A percentile compares a stretch with the other conserved stretches of the same genome.
Evolutionary conservation across 495 filamentous ascomycete species (phyloP).

Genomic region (Penicillium subrubescens): DNA sequence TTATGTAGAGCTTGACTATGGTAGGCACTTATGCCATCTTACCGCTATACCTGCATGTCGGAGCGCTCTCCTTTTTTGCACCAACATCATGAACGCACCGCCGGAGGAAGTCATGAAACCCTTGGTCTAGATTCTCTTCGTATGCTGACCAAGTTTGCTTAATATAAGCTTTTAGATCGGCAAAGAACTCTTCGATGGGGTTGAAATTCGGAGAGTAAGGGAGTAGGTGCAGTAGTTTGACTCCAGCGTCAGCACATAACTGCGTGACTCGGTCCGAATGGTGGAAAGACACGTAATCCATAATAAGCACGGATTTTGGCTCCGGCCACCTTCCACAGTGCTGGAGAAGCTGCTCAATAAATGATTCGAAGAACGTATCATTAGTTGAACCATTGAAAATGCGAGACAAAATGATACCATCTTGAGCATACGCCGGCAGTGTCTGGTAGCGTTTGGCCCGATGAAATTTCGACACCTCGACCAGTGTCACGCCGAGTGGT

Average conservation of each 20-base stretch:
- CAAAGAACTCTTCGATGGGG: not conserved
- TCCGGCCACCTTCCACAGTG: not conserved
- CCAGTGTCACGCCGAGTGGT: not conserved
- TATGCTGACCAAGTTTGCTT: not conserved
- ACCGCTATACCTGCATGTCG: not conserved
- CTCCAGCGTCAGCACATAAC: not conserved
- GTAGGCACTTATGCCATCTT: not conserved
- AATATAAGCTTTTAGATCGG: not conserved
- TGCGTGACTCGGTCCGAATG: not conserved
- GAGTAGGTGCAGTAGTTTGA: not conserved
- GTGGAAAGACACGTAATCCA: slow-evolving; percentile 2
- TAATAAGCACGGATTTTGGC: slow-evolving; percentile 3
- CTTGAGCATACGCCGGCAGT: not conserved
- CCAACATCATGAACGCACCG: not conserved
- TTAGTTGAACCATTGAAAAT: slow-evolving; percentile 2
- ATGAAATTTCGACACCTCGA: not conserved
- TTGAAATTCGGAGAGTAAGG: not conserved
- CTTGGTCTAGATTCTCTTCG: not conserved
- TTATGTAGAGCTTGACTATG: too few relatives aligned
- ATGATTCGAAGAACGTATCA: slow-evolving; percentile 1
- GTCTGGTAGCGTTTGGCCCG: not conserved
- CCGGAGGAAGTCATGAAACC: not conserved
- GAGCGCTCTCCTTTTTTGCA: not conserved
- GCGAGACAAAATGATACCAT: not conserved
- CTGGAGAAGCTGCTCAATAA: not conserved